Evolutionary conservation across 108 stramenopile species (phyloP), one percentile per base, ranked within the genome.

Genomic region (Cyclotella cryptica): DNA sequence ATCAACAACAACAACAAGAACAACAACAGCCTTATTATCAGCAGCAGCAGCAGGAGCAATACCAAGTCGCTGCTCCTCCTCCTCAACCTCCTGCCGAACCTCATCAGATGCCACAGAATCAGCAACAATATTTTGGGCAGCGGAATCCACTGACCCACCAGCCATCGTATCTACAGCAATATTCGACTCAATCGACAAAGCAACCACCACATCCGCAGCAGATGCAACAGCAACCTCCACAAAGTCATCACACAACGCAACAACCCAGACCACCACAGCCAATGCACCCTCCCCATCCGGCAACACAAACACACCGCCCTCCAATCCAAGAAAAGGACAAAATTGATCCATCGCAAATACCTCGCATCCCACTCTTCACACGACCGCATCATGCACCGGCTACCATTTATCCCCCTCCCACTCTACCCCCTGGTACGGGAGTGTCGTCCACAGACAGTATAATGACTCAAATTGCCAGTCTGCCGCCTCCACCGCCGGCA

Each of bases 281-380:
- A 59, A 62, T 42, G 43, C 69, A 51, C 10, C 44, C 51, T 39
- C 62, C 27, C 42, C 52, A 55, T 11, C 77, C 40, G n/a, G 27
- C 10, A 1, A 17, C 19, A 44, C 60, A 59, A 73, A 18, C 67
- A 53, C 47, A 62, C 18, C 43, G 10, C 9, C 67, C 10, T 35
- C 57, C 21, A 10, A 26, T 57, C 52, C 62, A 81, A 69, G 58
- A 67, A 14, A 72, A 62, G 55, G 64, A 71, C 14, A 83, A 79
- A 61, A 88, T 88, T 27, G 87, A 88, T 35, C 85, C 87, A 17
- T 58, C 78, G 18, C 85, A 88, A 84, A 81, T 88, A 49, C 87
- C 87, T 19, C 82, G 87, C 19, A 71, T 83, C 66, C 85, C 87
- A 6, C 70, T 85, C 9, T 87, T 87, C 60, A 87, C 86, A 10